Evolutionary conservation across 768 basidiomycete genomes (phyloP), one percentile per base, ranked within the genome.

Genomic region (Boletales sp.): DNA sequence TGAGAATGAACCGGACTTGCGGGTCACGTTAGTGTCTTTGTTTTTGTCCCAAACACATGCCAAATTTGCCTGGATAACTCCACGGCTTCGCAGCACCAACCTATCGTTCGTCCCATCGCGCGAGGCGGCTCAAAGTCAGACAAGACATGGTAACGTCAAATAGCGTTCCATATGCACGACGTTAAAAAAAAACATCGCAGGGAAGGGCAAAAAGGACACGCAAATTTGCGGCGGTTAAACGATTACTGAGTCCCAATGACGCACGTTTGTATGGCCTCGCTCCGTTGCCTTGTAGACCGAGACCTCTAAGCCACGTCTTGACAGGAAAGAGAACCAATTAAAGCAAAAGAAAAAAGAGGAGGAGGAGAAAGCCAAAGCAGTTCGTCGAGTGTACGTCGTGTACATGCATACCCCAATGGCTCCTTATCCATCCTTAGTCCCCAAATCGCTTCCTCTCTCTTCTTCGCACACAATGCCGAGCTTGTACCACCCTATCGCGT

Each of bases 401-500:
- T 43, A 9, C 19, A 8, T 50, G 37, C 40, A 15, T 32, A 40
- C 7, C 43, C 17, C 21, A 15, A 5, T 8, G 8, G 27, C 30
- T 47, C 6, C 50, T 18, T 8, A 19, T 43, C 14, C 44, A 40
- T 14, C 24, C 34, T 15, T 62, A 95, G 93, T 40, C 82, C 88
- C 4, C 87, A 90, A 63, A 77, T 87, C 38, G 84, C 94, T n/a
- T 89, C 93, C 29, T 92, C 94, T 17, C 76, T 97, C 58, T 97
- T 97, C 76, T 77, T 99, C 37, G 84, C 88, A 5, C 97, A 98
- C 68, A 98, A 99, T 68, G 85, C 88, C 18, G 87, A 97, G 17
- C 87, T 99, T 41, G 94, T 91, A 0, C 97, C 97, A 0, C 97
- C 97, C 4, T 99, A 98, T 66, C 84, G 95, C 17, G 91, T 99